These are phyloP conservation scores for Linnemannia zychae DNA, from an alignment of 192 early-diverging fungal species.

Conservation along the genomic window DNA sequence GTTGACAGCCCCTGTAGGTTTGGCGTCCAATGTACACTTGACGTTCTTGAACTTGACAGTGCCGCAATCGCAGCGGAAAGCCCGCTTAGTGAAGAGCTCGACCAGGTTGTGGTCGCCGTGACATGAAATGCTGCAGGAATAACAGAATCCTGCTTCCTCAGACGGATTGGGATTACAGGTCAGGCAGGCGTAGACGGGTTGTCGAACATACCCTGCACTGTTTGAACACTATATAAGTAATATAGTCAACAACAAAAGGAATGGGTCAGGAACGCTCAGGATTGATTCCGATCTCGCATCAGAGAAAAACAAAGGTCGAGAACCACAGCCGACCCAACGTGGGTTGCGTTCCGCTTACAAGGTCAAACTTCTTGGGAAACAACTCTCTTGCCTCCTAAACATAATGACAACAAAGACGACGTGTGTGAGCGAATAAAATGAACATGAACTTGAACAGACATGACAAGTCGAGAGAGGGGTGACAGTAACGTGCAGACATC, in stretches of 20 bases:
- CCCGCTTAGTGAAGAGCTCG: conserved; percentile 87
- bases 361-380: conserved; percentile 55
- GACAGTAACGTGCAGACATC: neutral
- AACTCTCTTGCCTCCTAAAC: conserved; percentile 45
- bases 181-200: conserved; percentile 85
- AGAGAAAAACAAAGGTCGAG: neutral
- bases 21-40: conserved; percentile 62
- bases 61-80: conserved; percentile 94
- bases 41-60: conserved; percentile 62
- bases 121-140: conserved; percentile 84
- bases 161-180: conserved; percentile 71
- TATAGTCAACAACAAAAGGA: neutral
- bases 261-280: neutral
- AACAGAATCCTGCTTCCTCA: conserved; percentile 62
- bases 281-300: neutral
- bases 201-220: conserved; percentile 80
- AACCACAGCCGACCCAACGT: neutral
- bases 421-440: neutral
- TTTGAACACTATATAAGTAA: conserved; percentile 71
- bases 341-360: conserved; percentile 16
- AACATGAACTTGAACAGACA: neutral
- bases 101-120: conserved; percentile 84
- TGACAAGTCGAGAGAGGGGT: too few relatives aligned
- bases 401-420: neutral
- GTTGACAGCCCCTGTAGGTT: conserved; percentile 63